Percentiles rank a stretch among this genome's conserved stretches.
Evolutionary conservation across 345 rosid species (phyloP).

Genomic region (Pistacia atlantica): DNA sequence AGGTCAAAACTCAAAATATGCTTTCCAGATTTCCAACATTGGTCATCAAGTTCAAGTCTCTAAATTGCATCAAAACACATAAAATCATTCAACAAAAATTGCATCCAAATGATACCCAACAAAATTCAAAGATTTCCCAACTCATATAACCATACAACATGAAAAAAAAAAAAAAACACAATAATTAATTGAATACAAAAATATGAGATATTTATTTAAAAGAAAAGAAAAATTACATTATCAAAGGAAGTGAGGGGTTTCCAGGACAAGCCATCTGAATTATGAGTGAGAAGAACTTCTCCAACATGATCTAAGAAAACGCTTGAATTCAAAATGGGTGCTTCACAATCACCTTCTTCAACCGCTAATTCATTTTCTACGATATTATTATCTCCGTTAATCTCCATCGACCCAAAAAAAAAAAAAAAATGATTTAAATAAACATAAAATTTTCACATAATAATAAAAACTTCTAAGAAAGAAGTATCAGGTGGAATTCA

Average conservation of each 20-base stretch:
- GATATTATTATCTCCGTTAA: slow-evolving; percentile 10
- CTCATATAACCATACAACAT: not conserved
- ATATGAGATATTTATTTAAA: not conserved
- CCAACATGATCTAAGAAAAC: slow-evolving; percentile 72
- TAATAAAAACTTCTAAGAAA: not conserved
- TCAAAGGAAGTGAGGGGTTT: slow-evolving; percentile 47
- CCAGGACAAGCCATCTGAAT: slow-evolving; percentile 82
- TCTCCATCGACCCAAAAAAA: slow-evolving; percentile 19
- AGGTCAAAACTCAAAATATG: not conserved
- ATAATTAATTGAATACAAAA: not conserved
- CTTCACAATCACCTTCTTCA: slow-evolving; percentile 31
- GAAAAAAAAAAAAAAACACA: not conserved
- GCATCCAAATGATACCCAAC: not conserved
- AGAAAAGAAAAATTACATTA: slow-evolving; percentile 40
- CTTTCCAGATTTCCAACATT: not conserved
- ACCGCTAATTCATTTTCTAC: slow-evolving; percentile 18
- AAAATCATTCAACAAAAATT: not conserved
- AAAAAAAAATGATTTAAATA: too few relatives aligned
- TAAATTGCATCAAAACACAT: not conserved
- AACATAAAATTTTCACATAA: too few relatives aligned
- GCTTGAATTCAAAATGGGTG: slow-evolving; percentile 35
- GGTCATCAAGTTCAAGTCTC: not conserved
- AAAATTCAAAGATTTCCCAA: not conserved
- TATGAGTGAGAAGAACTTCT: slow-evolving; percentile 51
- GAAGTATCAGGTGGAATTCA: not conserved